Percentiles rank a stretch among this genome's conserved stretches.
Conservation (phyloP, 345 rosid species). For the Angophora floribunda region DNA sequence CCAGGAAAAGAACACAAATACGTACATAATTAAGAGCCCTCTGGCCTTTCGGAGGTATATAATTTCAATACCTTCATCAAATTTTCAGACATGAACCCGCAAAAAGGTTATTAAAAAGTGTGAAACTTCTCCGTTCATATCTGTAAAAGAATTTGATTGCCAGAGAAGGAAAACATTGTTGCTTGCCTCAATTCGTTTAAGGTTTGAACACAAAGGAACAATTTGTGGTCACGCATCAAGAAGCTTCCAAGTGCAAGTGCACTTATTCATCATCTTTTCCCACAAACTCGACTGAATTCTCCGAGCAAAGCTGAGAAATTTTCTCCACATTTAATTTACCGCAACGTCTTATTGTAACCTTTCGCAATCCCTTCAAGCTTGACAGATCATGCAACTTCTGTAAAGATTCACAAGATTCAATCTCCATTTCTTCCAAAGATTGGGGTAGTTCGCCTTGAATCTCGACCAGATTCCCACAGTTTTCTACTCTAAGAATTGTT, state of each 20-base stretch:
- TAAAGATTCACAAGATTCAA: not conserved
- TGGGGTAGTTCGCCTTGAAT: too few species aligned
- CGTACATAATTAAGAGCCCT: not conserved
- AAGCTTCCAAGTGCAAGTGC: not conserved
- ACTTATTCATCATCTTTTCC: too few species aligned
- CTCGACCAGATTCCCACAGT: too few species aligned
- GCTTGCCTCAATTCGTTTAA: not conserved
- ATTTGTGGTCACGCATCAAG: not conserved
- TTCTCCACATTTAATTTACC: not conserved
- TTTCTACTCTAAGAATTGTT: too few species aligned
- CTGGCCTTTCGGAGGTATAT: not conserved
- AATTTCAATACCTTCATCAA: not conserved
- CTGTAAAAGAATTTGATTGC: not conserved
- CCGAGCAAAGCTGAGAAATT: not conserved
- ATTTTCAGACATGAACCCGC: too few species aligned
- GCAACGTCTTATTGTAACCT: not conserved
- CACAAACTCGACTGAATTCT: not conserved
- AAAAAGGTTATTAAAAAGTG: not conserved
- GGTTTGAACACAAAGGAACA: not conserved
- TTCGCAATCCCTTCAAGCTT: not conserved
- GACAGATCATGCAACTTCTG: not conserved
- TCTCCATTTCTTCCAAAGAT: fast-evolving
- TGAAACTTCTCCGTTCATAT: not conserved
- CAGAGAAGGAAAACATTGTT: not conserved
- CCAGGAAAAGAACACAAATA: not conserved